Base-by-base conservation (phyloP, 202 grass and related monocot species). In the Tripidium arundinaceum region DNA sequence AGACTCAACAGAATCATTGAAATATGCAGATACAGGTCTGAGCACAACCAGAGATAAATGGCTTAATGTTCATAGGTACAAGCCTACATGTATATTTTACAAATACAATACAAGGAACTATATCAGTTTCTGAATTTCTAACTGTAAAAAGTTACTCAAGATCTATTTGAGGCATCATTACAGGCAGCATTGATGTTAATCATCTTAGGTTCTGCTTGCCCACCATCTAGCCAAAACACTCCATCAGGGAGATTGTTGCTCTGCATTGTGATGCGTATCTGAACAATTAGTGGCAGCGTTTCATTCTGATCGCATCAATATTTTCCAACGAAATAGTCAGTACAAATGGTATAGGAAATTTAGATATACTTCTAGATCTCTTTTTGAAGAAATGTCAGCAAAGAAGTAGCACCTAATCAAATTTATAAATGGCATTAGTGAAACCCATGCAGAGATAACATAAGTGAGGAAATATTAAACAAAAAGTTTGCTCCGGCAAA, bases 161-260 rank as follows among this genome's bases (percentile, higher is more conserved):
- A 90, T 92, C 75, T 79, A 86, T 86, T 79, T 33, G 82, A 83
- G 45, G 80, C 84, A 81, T 99, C 89, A 61, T 54, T 77, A 59
- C 54, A 76, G 81, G 80, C 84, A 79, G 92, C 61, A 73, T 40
- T 58, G 39, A 95, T 86, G 28, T 75, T 77, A 86, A 95, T 82
- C 85, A 93, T 70, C 19, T 72, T 65, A 12, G 50, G 58, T 74
- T 70, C 73, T 55, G 67, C 75, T 78, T 90, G 71, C 38, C 54
- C 84, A 84, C 34, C 69, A 27, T 89, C 83, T 65, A 93, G 33
- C 96, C 90, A 98, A 85, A 97, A 97, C 45, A 81, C 75, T 65
- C 93, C 93, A 93, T 77, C 83, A 75, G 93, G 93, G 62, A 97
- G 90, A 88, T 97, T 97, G 76, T 93, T 91, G 77, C 38, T 93